Evolutionary conservation across 192 early-diverging fungal species (phyloP), one percentile per base, ranked within the genome.

Genomic region (Glomus cerebriforme): DNA sequence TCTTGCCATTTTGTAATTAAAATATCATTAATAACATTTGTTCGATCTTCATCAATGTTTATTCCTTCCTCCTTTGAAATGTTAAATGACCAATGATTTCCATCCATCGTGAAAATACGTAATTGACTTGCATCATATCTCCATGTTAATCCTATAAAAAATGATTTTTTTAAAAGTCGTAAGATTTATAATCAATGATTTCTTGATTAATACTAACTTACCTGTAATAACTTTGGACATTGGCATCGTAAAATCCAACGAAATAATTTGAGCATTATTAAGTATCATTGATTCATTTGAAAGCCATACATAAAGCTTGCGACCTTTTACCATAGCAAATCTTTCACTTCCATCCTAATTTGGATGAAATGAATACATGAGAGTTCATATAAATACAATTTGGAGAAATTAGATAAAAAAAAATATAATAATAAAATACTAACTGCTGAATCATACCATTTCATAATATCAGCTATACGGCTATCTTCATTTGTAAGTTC

Each of bases 81-180:
- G 10, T 71, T 27, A 12, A 71, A 27, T 47, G 69, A 49, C 24
- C 29, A 7, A 71, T 71, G 22, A 71, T 47, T 71, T 29, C 69
- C 69, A 35, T 71, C 69, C 29, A 35, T 71, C 0, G n/a, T 47
- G 39, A 71, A 71, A 45, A 71, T 17, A 71, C 43, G n/a, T 13
- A 71, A 45, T 27, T 71, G 35, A 15, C 19, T 26, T 71, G 43
- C 69, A 71, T 71, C 69, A 71, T 71, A 47, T 27, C 32, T 71
- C 69, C 69, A 71, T 45, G 24, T 71, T 47, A 71, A 22, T 27
- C 37, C 69, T 71, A 71, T n/a, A n/a, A 47, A 43, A 70, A 71
- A n/a, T 67, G 17, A 19, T 1, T 37, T 24, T 10, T 24, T 19
- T 49, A 26, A 71, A 47, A 27, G 39, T 12, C 17, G 37, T 39